phyloP scores from a whole-genome alignment of 1,284 basidiomycete species.

The Pascua guehoae region DNA sequence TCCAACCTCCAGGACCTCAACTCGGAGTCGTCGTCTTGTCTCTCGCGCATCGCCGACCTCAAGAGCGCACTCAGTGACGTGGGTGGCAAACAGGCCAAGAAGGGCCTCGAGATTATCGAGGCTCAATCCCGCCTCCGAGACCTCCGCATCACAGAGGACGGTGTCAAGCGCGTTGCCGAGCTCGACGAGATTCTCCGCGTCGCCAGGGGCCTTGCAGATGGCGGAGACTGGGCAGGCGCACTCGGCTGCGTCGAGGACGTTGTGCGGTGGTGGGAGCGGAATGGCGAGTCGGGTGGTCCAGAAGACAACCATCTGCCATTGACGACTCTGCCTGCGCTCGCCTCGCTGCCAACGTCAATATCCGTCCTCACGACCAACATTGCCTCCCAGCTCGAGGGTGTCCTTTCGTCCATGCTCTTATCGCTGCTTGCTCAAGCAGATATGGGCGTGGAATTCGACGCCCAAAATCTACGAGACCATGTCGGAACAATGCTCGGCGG shows the following conservation, averaged over 20 bases:
- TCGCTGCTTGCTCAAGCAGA: conserved; percentile 59
- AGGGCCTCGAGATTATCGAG: conserved; percentile 69
- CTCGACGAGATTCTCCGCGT: conserved; percentile 72
- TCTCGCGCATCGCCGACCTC: conserved; percentile 70
- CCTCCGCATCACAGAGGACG: conserved; percentile 59
- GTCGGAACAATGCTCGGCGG: conserved; percentile 66
- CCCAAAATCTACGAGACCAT: conserved; percentile 35
- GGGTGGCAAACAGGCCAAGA: conserved; percentile 70
- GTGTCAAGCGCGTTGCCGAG: conserved; percentile 63
- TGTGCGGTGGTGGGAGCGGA: conserved; percentile 61
- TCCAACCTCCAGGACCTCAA: conserved; percentile 90
- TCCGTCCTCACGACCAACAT: conserved; percentile 66
- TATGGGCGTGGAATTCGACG: conserved; percentile 14
- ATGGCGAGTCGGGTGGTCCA: conserved; percentile 13
- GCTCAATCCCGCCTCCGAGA: conserved; percentile 63
- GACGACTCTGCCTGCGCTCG: conserved; percentile 63
- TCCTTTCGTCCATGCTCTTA: conserved; percentile 67
- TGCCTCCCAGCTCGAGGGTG: conserved; percentile 69
- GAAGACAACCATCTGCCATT: conserved; percentile 22
- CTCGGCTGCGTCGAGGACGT: conserved; percentile 72
- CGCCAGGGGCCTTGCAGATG: conserved; percentile 65
- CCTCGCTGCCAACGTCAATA: conserved; percentile 66
- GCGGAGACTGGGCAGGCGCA: conserved; percentile 81
- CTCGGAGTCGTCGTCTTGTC: conserved; percentile 77
- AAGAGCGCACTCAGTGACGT: conserved; percentile 70